phyloP scores from a whole-genome alignment of 2,329 filamentous ascomycete species.

The Talaromyces albobiverticillius region DNA sequence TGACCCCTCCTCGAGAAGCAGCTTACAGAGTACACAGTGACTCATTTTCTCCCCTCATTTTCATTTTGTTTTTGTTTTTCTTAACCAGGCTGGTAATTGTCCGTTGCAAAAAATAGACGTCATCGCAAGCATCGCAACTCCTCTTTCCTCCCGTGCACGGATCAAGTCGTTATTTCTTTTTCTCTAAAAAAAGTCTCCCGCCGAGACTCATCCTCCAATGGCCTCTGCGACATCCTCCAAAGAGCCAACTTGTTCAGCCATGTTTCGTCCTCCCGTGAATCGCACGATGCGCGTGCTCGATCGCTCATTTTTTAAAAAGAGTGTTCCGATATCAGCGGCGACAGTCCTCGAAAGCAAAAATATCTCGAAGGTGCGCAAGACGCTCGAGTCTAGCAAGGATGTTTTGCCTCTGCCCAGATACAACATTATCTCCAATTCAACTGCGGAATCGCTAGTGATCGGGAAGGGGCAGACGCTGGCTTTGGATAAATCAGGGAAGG shows the following conservation, averaged over 20 bases:
- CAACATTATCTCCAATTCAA: constrained; percentile 57
- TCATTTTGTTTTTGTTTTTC: too few relatives aligned
- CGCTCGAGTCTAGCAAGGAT: constrained; percentile 64
- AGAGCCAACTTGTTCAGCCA: constrained; percentile 23
- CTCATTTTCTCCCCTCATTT: too few relatives aligned
- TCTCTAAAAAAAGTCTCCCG: not conserved
- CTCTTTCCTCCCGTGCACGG: constrained; percentile 10
- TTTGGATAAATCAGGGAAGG: constrained; percentile 55
- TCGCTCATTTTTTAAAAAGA: constrained; percentile 76
- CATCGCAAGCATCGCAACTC: not conserved
- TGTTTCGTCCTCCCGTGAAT: constrained; percentile 78
- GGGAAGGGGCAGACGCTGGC: constrained; percentile 20
- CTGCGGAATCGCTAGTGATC: constrained; percentile 33
- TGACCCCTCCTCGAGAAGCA: too few relatives aligned
- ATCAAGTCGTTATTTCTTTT: constrained; percentile 9
- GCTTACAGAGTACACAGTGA: too few relatives aligned
- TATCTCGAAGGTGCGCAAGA: constrained; percentile 68
- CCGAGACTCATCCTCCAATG: constrained; percentile 21
- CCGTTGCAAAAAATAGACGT: not conserved
- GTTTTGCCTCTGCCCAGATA: constrained; percentile 64
- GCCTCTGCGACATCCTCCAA: constrained; percentile 10
- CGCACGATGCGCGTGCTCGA: constrained; percentile 78
- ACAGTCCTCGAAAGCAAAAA: constrained; percentile 71
- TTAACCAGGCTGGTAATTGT: not conserved
- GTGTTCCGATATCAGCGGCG: constrained; percentile 72